A percentile compares a stretch with the other conserved stretches of the same genome.
phyloP scores from a whole-genome alignment of 1,139 yeast species.

The Pichia sp. region DNA sequence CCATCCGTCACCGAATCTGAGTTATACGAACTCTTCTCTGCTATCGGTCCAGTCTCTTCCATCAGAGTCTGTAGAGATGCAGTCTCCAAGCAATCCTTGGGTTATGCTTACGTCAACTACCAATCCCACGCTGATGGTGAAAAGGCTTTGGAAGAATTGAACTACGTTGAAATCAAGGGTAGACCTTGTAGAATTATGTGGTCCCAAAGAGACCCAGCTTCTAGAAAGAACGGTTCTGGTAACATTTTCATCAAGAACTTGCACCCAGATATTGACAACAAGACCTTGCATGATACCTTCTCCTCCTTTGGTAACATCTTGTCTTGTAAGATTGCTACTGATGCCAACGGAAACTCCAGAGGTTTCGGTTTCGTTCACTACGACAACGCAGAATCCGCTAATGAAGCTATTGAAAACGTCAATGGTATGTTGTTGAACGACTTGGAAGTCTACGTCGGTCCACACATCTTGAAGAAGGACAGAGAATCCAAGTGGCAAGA shows the following conservation, averaged over 20 bases:
- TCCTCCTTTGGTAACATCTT: slow-evolving; percentile 94
- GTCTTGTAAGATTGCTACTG: slow-evolving; percentile 97
- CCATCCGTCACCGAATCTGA: slow-evolving; percentile 91
- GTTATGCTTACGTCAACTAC: slow-evolving; percentile 98
- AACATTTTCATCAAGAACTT: slow-evolving; percentile 97
- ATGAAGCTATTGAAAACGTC: slow-evolving; percentile 93
- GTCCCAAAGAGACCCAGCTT: slow-evolving; percentile 98
- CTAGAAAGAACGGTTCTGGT: slow-evolving; percentile 94
- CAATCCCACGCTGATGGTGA: slow-evolving; percentile 87
- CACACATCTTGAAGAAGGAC: slow-evolving; percentile 88
- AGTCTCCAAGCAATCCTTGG: slow-evolving; percentile 91
- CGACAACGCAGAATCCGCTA: slow-evolving; percentile 89
- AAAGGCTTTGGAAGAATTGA: slow-evolving; percentile 91
- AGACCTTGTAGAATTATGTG: slow-evolving; percentile 99
- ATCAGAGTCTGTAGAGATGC: slow-evolving; percentile 99
- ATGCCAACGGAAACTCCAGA: slow-evolving; percentile 84
- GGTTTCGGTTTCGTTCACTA: slow-evolving; percentile 98
- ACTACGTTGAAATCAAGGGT: slow-evolving; percentile 91
- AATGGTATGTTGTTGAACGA: slow-evolving; percentile 98
- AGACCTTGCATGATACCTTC: slow-evolving; percentile 97
- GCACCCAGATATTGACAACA: slow-evolving; percentile 98
- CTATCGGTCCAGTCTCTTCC: slow-evolving; percentile 92
- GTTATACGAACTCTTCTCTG: slow-evolving; percentile 90
- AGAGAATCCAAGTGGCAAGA: slow-evolving; percentile 93
- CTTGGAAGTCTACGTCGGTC: slow-evolving; percentile 94